Evolutionary conservation across 1,284 basidiomycete genomes (phyloP).

Genomic region (Moesziomyces sp.): DNA sequence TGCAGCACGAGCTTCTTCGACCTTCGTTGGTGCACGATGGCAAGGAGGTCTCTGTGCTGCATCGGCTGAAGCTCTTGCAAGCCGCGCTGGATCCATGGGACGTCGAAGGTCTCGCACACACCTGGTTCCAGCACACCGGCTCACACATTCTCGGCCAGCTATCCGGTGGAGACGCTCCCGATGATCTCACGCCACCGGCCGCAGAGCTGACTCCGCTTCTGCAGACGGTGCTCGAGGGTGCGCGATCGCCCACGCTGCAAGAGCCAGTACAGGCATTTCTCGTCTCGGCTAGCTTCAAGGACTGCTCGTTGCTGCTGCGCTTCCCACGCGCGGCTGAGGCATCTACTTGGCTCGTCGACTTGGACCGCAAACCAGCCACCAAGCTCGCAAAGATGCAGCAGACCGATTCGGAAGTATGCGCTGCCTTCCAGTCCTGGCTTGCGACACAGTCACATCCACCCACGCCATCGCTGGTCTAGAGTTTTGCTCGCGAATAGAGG

Average conservation of each 20-base stretch:
- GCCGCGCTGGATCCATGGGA: slow-evolving; percentile 82
- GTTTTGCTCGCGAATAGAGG: no score
- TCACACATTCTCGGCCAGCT: slow-evolving; percentile 19
- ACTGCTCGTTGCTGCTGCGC: slow-evolving; percentile 86
- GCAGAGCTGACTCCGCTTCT: slow-evolving; percentile 10
- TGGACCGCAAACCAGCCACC: slow-evolving; percentile 81
- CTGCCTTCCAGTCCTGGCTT: slow-evolving; percentile 27
- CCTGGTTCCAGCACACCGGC: slow-evolving; percentile 30
- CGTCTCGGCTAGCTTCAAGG: slow-evolving; percentile 93
- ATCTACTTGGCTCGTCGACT: slow-evolving; percentile 72
- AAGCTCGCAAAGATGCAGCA: slow-evolving; percentile 78
- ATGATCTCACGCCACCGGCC: slow-evolving; percentile 1
- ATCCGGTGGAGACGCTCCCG: neutral
- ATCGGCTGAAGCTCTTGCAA: slow-evolving; percentile 76
- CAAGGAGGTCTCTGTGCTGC: slow-evolving; percentile 69
- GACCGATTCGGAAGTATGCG: slow-evolving; percentile 72
- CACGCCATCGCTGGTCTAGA: slow-evolving; percentile 1
- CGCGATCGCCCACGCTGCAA: neutral
- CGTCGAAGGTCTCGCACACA: slow-evolving; percentile 77
- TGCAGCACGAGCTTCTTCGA: slow-evolving; percentile 17
- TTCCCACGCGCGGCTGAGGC: slow-evolving; percentile 19
- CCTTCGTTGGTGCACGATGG: neutral
- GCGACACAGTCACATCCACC: neutral
- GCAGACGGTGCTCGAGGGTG: slow-evolving; percentile 2
- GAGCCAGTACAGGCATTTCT: slow-evolving; percentile 71